phyloP scores from a whole-genome alignment of 2,329 filamentous ascomycete genomes.

The Phoma herbarum region DNA sequence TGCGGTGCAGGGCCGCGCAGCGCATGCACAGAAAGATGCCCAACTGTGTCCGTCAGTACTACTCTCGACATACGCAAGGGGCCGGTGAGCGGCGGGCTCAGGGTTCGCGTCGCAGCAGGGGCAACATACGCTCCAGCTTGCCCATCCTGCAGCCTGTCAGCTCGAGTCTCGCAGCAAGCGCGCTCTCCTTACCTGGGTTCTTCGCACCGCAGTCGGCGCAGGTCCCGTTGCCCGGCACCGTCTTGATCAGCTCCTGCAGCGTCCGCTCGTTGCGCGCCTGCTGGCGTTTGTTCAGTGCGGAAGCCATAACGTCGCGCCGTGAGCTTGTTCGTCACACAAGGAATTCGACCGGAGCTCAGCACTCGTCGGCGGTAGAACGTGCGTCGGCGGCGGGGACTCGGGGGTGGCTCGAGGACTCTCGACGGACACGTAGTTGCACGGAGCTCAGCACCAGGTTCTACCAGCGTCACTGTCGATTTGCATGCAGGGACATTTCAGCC shows the following conservation, averaged over 20 bases:
- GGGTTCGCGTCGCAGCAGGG: conserved; percentile 16
- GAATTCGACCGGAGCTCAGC: conserved; percentile 11
- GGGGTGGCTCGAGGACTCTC: conserved; percentile 11
- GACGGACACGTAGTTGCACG: conserved; percentile 9
- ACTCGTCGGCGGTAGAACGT: conserved; percentile 18
- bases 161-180: conserved; percentile 16
- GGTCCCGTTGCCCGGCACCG: conserved; percentile 84
- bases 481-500: conserved; percentile 15
- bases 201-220: conserved; percentile 93
- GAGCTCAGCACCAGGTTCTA: conserved; percentile 17
- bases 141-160: conserved; percentile 74
- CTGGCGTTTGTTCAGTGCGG: conserved; percentile 89
- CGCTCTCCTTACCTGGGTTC: conserved; percentile 78
- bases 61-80: neutral
- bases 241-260: conserved; percentile 87
- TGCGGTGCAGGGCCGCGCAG: conserved; percentile 93
- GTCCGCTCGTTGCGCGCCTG: conserved; percentile 95
- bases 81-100: neutral
- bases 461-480: conserved; percentile 1
- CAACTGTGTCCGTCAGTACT: conserved; percentile 64
- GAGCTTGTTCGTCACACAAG: conserved; percentile 15
- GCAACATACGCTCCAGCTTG: conserved; percentile 87
- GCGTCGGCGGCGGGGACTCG: conserved; percentile 18
- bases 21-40: conserved; percentile 98
- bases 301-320: conserved; percentile 65